Evolutionary conservation across 2,329 filamentous ascomycete genomes (phyloP), one percentile per base, ranked within the genome.

Genomic region (Colletotrichum sp.): DNA sequence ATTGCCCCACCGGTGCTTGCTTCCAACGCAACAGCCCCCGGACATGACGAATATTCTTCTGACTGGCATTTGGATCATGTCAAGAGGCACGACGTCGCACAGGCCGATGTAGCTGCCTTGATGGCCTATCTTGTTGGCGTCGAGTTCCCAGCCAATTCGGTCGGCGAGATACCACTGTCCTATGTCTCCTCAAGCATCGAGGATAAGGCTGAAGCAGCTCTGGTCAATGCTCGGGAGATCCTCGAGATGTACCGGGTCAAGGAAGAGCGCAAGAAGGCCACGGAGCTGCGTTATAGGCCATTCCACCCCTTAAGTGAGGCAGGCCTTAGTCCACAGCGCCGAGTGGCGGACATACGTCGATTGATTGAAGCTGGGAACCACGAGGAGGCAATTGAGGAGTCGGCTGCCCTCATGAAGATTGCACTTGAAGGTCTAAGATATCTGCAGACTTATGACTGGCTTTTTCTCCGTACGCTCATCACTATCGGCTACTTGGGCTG

Each of bases 221-320:
- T 98, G 24, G 93, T 94, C 49, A 99, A 99, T 81, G 94, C 96
- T 0, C 92, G 92, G 79, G 93, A 94, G 55, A 97, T 99, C 64
- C 87, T 99, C 34, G 97, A 99, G 83, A 98, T 98, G 94, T 99
- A 99, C 82, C 92, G 91, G 30, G 94, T 99, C 75, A 99, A 99
- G 85, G 96, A 99, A 83, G 92, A 93, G 78, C 90, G 94, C 78
- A 99, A 99, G 86, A 92, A 92, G 82, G 88, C 90, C 1, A 94
- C 91, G 0, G 92, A 96, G 81, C 85, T 99, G 72, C 92, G 92
- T 49, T 99, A 96, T 85, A 91, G 89, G 69, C 94, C 96, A 0
- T 99, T 94, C 82, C 86, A 89, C 34, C 91, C 92, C 5, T 89
- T 99, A 36, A 92, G 92, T 52, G 90, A 91, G 39, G 87, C 90